Base-by-base conservation (phyloP, 1,284 basidiomycete species). In the Trichosporon faecale region DNA sequence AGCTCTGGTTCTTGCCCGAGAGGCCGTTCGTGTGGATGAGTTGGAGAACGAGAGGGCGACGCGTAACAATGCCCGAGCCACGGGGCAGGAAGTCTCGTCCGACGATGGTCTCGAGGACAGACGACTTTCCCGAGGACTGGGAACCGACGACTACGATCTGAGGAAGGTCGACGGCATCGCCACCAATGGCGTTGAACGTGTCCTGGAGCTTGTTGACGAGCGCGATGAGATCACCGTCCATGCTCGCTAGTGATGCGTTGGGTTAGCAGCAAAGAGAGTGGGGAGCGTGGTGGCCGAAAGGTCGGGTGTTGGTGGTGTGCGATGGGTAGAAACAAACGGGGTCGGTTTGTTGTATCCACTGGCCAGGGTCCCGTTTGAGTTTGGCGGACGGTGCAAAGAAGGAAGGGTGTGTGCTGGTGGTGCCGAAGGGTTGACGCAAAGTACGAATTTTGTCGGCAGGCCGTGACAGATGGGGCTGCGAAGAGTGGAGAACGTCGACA, bases 61-160 rank as follows among this genome's bases (percentile, higher is more conserved):
- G 89, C 29, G 96, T 99, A 66, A 99, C 95, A 75, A 99, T 99
- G 66, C 70, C 70, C 11, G 68, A 67, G 21, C 84, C 84, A 68
- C 96, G 90, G 21, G 96, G 96, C 64, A 99, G 89, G 82, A 99
- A 99, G 85, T 98, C 96, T 74, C 91, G 88, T 67, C 94, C 95
- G 72, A 98, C 95, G 77, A 98, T 96, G 64, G 86, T 87, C 75
- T 87, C 86, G 65, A 87, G 82, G 14, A 87, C 87, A 29, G 85
- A 86, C 16, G 85, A 86, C 78, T 88, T 88, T 68, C 87, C 86
- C 6, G 85, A 85, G 12, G 85, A 85, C 73, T 87, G 86, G 0
- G 85, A 85, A 0, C 85, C 85, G 68, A 85, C 81, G 44, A 82
- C 82, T 37, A 82, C 80, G 37, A 82, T 84, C 68, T 82, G 81